Base-by-base conservation (phyloP, 768 basidiomycete species). In the Mycena maculata region DNA sequence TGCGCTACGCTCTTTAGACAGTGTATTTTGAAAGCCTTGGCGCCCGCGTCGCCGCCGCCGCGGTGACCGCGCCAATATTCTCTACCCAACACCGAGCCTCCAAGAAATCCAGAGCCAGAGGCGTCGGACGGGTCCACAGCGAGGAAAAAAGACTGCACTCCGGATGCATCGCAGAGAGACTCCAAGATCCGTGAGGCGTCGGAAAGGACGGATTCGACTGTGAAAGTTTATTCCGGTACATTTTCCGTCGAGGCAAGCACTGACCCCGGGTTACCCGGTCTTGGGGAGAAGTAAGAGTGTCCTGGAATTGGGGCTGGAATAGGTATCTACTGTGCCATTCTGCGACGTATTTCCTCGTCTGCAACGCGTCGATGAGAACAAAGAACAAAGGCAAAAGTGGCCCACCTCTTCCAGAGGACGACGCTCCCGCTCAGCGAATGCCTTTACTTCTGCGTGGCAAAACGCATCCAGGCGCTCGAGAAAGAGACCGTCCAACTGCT, bases 51-150 rank as follows among this genome's bases (percentile, higher is more conserved):
- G 11, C 90, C 90, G 4, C 90, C 89, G 16, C 84, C 82, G 59
- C 90, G 78, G 61, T 90, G 74, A 15, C 85, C 83, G 22, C 88
- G 80, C 89, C 90, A 92, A 68, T 89, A 92, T 63, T 90, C 89
- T 42, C 89, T 82, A 8, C 90, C 90, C 10, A 79, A 70, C 4
- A 85, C 47, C 2, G 89, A 86, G 5, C 90, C 90, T 10, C 90
- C 90, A 8, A 92, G 79, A 75, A 91, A 91, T 0, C 88, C 87
- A 30, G 77, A 76, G 71, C 88, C 86, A 0, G 76, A 64, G 15
- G 78, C 70, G 67, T 86, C 81, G 16, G 71, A 69, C 6, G 88
- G 87, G 69, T 90, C 84, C 28, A 91, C 84, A 1, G 87, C 87
- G 4, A 92, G 81, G 42, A 91, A 67, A 71, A 91, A 88, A 0